These are phyloP conservation scores for Dactylellina cionopaga DNA, from an alignment of 2,329 filamentous ascomycete species.

Conservation along the genomic window DNA sequence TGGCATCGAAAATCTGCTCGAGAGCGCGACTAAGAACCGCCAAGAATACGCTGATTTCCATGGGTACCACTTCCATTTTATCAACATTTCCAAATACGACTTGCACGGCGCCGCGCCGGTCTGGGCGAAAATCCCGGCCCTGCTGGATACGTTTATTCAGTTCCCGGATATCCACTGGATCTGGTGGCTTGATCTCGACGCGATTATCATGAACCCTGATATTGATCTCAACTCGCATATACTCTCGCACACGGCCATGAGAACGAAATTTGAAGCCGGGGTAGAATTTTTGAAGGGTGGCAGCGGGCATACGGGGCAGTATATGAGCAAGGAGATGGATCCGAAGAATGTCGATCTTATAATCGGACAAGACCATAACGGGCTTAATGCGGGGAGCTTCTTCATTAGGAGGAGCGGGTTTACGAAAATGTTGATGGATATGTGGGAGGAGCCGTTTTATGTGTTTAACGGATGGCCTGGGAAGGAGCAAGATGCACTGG, in stretches of 20 bases:
- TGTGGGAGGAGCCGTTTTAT: constrained; percentile 61
- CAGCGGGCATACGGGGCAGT: constrained; percentile 56
- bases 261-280: constrained; percentile 56
- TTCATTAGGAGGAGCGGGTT: constrained; percentile 61
- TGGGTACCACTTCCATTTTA: constrained; percentile 61
- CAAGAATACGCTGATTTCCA: constrained; percentile 60
- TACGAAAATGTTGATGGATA: constrained; percentile 60
- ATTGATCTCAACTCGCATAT: constrained; percentile 58
- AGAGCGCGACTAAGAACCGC: constrained; percentile 59
- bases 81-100: constrained; percentile 62
- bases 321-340: constrained; percentile 53
- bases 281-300: constrained; percentile 57
- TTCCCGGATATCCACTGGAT: constrained; percentile 61
- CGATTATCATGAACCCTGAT: constrained; percentile 61
- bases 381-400: constrained; percentile 61
- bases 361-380: constrained; percentile 61
- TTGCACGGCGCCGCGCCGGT: constrained; percentile 59
- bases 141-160: constrained; percentile 61
- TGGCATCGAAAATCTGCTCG: constrained; percentile 60
- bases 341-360: constrained; percentile 60
- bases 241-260: constrained; percentile 59
- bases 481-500: constrained; percentile 60
- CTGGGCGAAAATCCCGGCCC: constrained; percentile 62
- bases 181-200: constrained; percentile 62
- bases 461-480: constrained; percentile 59